A percentile compares a stretch with the other conserved stretches of the same genome.
These are phyloP conservation scores for Ramularia endophylla DNA, from an alignment of 2,329 filamentous ascomycete species.

Conservation along the genomic window DNA sequence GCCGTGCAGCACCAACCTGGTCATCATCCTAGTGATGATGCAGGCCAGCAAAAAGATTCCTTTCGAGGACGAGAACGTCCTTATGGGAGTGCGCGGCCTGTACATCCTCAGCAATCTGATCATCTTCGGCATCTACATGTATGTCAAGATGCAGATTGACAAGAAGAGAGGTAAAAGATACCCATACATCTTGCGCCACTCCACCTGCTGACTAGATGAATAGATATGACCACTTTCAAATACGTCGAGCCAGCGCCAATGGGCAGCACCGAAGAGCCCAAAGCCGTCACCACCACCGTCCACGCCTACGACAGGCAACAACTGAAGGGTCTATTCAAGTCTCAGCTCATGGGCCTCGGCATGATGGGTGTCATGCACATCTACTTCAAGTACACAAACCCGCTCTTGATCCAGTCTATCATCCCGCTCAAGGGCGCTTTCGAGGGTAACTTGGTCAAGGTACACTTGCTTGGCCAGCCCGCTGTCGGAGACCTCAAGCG, in stretches of 20 bases:
- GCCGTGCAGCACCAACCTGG: conserved; percentile 69
- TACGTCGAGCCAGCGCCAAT: conserved; percentile 95
- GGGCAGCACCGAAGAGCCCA: conserved; percentile 89
- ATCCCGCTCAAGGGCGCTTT: conserved; percentile 94
- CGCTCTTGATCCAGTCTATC: conserved; percentile 96
- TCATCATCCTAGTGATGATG: conserved; percentile 97
- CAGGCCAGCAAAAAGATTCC: conserved; percentile 94
- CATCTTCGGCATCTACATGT: conserved; percentile 79
- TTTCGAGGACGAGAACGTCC: conserved; percentile 77
- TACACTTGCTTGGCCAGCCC: conserved; percentile 82
- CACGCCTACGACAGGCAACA: conserved; percentile 90
- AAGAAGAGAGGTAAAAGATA: conserved; percentile 81
- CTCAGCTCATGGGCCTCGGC: conserved; percentile 88
- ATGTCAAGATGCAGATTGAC: conserved; percentile 79
- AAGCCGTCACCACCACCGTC: conserved; percentile 93
- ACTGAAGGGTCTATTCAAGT: conserved; percentile 77
- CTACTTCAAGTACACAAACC: conserved; percentile 99
- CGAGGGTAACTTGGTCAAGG: conserved; percentile 94
- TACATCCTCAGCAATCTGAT: conserved; percentile 71
- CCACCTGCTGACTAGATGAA: neutral
- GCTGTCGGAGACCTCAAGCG: conserved; percentile 88
- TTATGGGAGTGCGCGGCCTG: conserved; percentile 57
- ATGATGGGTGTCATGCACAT: conserved; percentile 99
- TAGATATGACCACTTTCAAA: conserved; percentile 95
- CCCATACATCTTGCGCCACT: neutral